phyloP scores from a whole-genome alignment of 2,329 filamentous ascomycete genomes.

The Microsporum audouinii region DNA sequence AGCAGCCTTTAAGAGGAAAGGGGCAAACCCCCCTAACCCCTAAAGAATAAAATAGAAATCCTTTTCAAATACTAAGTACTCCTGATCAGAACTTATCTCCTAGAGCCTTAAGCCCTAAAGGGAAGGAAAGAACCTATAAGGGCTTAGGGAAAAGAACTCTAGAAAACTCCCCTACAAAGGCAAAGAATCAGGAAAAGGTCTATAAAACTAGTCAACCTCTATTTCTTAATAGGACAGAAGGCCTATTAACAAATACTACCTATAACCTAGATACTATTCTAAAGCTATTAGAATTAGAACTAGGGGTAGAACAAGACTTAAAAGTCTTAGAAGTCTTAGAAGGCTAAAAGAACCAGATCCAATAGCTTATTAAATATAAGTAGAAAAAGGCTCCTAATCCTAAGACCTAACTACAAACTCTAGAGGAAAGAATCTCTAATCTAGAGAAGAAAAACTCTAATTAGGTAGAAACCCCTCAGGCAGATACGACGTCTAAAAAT shows the following conservation, averaged over 20 bases:
- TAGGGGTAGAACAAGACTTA: neutral
- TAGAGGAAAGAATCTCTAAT: neutral
- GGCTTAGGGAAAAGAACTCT: no score
- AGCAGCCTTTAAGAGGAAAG: no score
- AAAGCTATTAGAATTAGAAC: neutral
- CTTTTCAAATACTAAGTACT: no score
- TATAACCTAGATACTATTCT: neutral
- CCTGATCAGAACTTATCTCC: no score
- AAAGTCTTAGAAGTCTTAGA: neutral
- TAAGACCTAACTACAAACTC: neutral
- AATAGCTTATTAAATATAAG: neutral
- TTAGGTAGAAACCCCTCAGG: neutral
- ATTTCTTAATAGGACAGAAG: neutral
- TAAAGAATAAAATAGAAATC: no score
- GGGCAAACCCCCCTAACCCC: no score
- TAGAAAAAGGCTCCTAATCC: neutral
- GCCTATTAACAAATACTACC: no score
- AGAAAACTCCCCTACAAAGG: no score
- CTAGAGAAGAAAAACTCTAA: neutral
- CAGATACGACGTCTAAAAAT: neutral
- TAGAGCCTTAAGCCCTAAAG: no score
- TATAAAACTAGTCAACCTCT: no score
- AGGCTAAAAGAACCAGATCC: neutral
- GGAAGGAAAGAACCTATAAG: no score
- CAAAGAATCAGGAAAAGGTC: neutral